phyloP scores from a whole-genome alignment of 768 basidiomycete genomes.

The Zangia roseola region DNA sequence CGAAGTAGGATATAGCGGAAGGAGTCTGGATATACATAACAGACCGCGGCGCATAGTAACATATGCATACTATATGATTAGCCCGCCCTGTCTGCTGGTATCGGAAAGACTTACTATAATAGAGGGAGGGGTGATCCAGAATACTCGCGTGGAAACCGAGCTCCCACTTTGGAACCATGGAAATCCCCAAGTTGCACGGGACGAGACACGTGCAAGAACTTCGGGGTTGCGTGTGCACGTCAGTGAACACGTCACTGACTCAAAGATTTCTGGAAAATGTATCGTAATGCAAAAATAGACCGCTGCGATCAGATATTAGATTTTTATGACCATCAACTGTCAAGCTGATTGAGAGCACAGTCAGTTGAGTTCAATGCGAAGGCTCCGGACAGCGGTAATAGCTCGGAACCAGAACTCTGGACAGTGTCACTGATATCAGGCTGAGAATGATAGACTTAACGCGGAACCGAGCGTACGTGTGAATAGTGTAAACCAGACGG shows the following conservation, averaged over 20 bases:
- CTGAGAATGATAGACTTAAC: neutral
- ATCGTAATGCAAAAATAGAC: constrained; percentile 1
- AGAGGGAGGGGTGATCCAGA: too few species aligned
- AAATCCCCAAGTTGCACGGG: neutral
- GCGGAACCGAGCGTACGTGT: constrained; percentile 2
- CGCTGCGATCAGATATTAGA: constrained; percentile 1
- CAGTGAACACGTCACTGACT: neutral
- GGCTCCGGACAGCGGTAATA: neutral
- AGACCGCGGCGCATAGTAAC: neutral
- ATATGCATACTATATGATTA: neutral
- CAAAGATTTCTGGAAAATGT: constrained; percentile 1
- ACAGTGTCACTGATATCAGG: too few species aligned
- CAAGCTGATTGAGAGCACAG: neutral
- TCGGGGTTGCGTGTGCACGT: constrained; percentile 2
- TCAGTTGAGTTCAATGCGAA: neutral
- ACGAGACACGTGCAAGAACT: neutral
- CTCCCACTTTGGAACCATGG: neutral
- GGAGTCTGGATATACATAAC: neutral
- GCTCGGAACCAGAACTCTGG: neutral
- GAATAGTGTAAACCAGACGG: neutral
- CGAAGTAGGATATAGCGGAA: neutral
- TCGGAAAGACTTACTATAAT: neutral
- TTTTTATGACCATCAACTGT: neutral
- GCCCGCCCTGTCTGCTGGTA: neutral
- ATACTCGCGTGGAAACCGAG: neutral